These are phyloP conservation scores for Neocatenulostroma microsporum DNA, from an alignment of 2,329 filamentous ascomycete genomes.

Conservation along the genomic window DNA sequence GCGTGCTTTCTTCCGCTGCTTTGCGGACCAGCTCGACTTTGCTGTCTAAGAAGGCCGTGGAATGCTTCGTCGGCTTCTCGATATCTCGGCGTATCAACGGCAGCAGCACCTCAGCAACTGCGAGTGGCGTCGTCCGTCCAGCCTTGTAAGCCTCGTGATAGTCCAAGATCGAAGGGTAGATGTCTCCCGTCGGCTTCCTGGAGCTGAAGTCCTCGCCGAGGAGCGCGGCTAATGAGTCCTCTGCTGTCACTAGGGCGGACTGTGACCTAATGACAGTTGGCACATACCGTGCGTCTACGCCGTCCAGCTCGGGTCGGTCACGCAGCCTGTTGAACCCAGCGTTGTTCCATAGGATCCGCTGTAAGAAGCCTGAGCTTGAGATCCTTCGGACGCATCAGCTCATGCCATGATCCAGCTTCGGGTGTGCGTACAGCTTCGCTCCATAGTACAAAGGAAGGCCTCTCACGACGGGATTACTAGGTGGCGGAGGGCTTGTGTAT, in stretches of 20 bases:
- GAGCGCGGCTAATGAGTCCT: constrained; percentile 7
- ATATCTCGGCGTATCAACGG: constrained; percentile 59
- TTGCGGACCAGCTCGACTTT: constrained; percentile 55
- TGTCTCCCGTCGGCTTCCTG: constrained; percentile 16
- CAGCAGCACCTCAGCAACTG: constrained; percentile 63
- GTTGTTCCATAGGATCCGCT: constrained; percentile 62
- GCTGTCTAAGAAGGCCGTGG: constrained; percentile 64
- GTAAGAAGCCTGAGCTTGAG: constrained; percentile 39
- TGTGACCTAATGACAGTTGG: constrained; percentile 48
- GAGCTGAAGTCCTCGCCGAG: constrained; percentile 11
- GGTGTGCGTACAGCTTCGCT: background rate
- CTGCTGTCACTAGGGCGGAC: constrained; percentile 3
- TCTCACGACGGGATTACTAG: background rate
- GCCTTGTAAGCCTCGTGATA: constrained; percentile 68
- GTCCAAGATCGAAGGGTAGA: constrained; percentile 55
- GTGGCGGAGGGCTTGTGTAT: background rate
- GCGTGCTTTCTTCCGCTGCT: constrained; percentile 65
- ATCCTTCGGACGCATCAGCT: background rate
- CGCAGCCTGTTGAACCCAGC: constrained; percentile 57
- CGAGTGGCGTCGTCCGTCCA: constrained; percentile 61
- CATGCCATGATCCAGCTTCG: background rate
- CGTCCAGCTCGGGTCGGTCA: constrained; percentile 46
- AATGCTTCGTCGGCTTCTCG: constrained; percentile 50
- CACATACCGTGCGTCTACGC: constrained; percentile 48
- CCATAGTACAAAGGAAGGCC: constrained; percentile 16